Base-by-base conservation (phyloP, 257 asterid species). In the Anisodus tanguticus region DNA sequence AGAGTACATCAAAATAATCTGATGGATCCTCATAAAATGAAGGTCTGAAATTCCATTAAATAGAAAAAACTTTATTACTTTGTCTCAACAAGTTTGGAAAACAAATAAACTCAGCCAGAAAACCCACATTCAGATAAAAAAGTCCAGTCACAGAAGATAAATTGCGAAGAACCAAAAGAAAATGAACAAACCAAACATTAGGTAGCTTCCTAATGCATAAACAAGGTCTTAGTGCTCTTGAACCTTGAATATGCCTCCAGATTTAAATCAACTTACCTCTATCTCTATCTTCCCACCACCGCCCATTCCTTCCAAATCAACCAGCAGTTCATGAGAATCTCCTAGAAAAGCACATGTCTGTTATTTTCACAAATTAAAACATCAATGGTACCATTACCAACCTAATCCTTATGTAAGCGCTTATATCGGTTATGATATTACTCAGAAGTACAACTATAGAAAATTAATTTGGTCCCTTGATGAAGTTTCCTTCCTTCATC, bases 261-360 rank as follows among this genome's bases (percentile, higher is more conserved):
- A 77, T 53, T 77, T 49, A 9, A 74, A 53, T 85, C 82, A 85
- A 89, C 93, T 85, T 87, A 93, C 98, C 98, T 95, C 98, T 80
- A 97, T 85, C 87, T 92, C 90, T 90, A 97, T 86, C 92, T 93
- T 93, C 85, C 98, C 99, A 88, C 99, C 99, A 91, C 98, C 98
- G 85, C 98, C 99, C 98, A 97, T 97, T 82, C 99, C 99, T 91
- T 93, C 98, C 92, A 97, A 89, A 86, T 93, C 95, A 85, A 95
- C 93, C 91, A 92, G 85, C 91, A 97, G 89, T 83, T 91, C 95
- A 76, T 93, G 97, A 45, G 87, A 58, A 83, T 90, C 88, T 88
- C 99, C 99, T 97, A 90, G 45, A 68, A 90, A 86, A 88, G 89
- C 31, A 87, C 62, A 80, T 86, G 43, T 80, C 45, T 6, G 63